Evolutionary conservation across 2,329 filamentous ascomycete genomes (phyloP), one percentile per base, ranked within the genome.

Genomic region (Triangularia verruculosa): DNA sequence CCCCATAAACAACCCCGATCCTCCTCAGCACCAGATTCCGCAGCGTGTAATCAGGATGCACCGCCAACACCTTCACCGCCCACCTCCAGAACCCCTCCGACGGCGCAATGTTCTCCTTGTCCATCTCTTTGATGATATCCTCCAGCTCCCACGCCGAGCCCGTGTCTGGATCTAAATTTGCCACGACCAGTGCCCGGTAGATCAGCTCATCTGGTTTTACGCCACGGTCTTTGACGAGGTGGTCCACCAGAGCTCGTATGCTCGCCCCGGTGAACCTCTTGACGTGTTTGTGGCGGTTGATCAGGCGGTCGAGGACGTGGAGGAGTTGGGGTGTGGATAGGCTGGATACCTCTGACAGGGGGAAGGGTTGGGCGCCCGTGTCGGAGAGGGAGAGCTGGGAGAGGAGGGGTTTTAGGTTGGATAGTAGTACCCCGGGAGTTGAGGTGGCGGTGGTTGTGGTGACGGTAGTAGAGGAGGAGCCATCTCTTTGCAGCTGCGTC

Each of bases 1-100:
- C 83, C 90, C 92, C 96, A 67, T 86, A 82, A 62, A 86, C 81
- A 47, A 47, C 22, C 70, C 86, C 86, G 89, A 95, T 92, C 62
- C 89, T 87, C 61, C 85, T 78, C 43, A 97, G 78, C 3, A 97
- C 82, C 34, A 88, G 82, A 60, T 85, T 83, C 34, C 93, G 87
- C 24, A 95, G 78, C 5, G 92, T 69, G 70, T 96, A 94, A 75
- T 98, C 91, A 0, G 94, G 92, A 73, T 98, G 95, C 8, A 95
- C 85, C 0, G 91, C 86, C 24, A 97, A 80, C 4, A 85, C 89
- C 81, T 90, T 28, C 43, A 97, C 78, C 2, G 89, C 86, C 66
- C 86, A 86, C 74, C 93, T 88, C 70, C 91, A 94, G 1, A 90
- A 82, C 3, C 81, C 80, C 0, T 83, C 82, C 68, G 92, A 90